Percentiles rank a stretch among this genome's conserved stretches.
Conservation (phyloP, 257 asterid species). For the Jasminum sambac region DNA sequence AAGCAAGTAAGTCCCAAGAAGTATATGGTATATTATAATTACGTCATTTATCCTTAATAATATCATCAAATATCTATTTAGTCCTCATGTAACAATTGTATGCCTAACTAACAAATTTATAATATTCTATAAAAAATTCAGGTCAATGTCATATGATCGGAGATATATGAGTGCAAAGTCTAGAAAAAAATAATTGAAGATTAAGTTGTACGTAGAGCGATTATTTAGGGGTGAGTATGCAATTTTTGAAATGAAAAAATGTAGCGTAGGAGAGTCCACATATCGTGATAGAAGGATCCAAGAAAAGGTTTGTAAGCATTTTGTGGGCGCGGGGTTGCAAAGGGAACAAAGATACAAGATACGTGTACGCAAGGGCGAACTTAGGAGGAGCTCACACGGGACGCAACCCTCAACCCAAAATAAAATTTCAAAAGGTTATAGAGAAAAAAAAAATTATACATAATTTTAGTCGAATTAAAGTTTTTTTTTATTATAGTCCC, state of each 20-base stretch:
- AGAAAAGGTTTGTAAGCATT: slow-evolving; percentile 15
- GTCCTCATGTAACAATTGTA: no score
- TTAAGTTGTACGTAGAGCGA: background rate
- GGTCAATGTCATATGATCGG: no score
- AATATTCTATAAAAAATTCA: no score
- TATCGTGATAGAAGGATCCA: slow-evolving; percentile 21
- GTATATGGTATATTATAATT: background rate
- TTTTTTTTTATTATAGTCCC: no score
- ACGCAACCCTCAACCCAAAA: no score
- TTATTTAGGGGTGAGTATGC: background rate
- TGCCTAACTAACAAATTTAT: no score
- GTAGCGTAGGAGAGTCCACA: background rate
- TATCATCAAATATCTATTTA: no score
- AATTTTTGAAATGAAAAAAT: background rate
- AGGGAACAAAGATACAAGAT: slow-evolving; percentile 39
- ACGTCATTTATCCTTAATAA: background rate
- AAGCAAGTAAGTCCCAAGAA: background rate
- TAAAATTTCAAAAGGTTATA: no score
- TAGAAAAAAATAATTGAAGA: background rate
- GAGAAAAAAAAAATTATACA: no score
- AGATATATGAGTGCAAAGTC: no score
- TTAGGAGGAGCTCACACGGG: no score
- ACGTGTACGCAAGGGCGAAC: slow-evolving; percentile 35
- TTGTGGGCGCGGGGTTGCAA: slow-evolving; percentile 27
- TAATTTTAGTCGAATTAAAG: no score